Evolutionary conservation across 352 stramenopile species (phyloP), one percentile per base, ranked within the genome.

Genomic region (Phytophthora agathidicida): DNA sequence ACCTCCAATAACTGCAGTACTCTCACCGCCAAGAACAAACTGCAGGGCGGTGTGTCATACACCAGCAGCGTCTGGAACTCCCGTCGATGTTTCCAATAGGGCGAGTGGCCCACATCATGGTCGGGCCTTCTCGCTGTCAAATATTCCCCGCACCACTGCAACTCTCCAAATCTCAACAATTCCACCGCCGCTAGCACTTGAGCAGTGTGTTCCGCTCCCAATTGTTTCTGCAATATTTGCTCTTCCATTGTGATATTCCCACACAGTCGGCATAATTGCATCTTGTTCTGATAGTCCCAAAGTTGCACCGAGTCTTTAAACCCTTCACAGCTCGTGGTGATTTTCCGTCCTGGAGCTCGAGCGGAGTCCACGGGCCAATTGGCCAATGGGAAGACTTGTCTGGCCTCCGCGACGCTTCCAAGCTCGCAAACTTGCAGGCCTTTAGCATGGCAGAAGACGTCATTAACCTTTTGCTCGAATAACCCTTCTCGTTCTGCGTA

Each of bases 111-210:
- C 28, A 70, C 66, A 32, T 66, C 57, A 27, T 71, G 44, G 6
- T 69, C 63, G 0, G 32, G 22, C 11, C 50, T 41, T 52, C 46
- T 50, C 3, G 27, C 36, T 0, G 42, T 43, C 28, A 83, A 54
- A 31, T 84, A 81, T 26, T 72, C 65, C 7, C 74, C 74, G 41
- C 74, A 84, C 74, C 74, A 84, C 58, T 81, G 70, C 33, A 80
- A 52, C 55, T 84, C 74, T 24, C 53, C 49, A 27, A 81, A 65
- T 30, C 65, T 81, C 23, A 80, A 54, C 24, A 71, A 22, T n/a
- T 75, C 22, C 22, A 84, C 74, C 0, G 65, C 68, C 0, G 56
- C 64, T 38, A 77, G 30, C 2, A 84, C 49, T 30, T 77, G 23
- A 0, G 46, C 60, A 5, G 36, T 54, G 24, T 73, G 43, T 5